A percentile compares a stretch with the other conserved stretches of the same genome.
These are phyloP conservation scores for Trypanosomatidae sp. DNA, from an alignment of 208 protist species.

Conservation along the genomic window DNA sequence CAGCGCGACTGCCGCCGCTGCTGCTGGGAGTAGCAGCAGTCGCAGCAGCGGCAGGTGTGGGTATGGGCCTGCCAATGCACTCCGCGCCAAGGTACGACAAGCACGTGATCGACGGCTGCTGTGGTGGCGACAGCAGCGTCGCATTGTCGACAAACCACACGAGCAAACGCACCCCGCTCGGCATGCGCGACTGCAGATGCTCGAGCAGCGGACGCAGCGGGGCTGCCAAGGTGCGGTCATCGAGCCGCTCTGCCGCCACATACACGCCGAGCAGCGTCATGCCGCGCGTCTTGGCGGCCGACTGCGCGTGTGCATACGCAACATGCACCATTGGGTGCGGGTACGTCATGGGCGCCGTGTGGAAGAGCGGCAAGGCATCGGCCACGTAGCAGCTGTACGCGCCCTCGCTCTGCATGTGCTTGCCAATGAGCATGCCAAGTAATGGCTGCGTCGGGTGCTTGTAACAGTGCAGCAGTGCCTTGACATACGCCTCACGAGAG, in stretches of 20 bases:
- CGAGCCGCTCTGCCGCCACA: constrained; percentile 60
- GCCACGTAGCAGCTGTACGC: constrained; percentile 26
- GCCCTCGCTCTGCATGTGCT: constrained; percentile 38
- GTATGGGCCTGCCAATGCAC: constrained; percentile 4
- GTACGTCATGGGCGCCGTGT: constrained; percentile 50
- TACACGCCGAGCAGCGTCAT: constrained; percentile 68
- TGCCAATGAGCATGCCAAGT: constrained; percentile 68
- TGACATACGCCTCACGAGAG: constrained; percentile 61
- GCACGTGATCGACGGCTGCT: constrained; percentile 16
- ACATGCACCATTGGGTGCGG: constrained; percentile 78
- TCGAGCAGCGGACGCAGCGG: constrained; percentile 22
- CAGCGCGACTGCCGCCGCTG: constrained; percentile 4
- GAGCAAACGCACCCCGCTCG: constrained; percentile 14
- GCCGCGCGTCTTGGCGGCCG: constrained; percentile 41
- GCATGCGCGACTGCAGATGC: constrained; percentile 13
- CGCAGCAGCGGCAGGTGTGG: neutral
- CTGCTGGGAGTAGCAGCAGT: neutral
- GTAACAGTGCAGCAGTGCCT: constrained; percentile 73
- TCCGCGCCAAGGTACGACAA: constrained; percentile 8
- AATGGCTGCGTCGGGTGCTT: constrained; percentile 78
- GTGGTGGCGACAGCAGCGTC: constrained; percentile 34
- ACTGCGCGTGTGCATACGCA: constrained; percentile 58
- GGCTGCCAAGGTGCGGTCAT: constrained; percentile 30
- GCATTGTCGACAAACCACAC: constrained; percentile 61
- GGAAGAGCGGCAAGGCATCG: constrained; percentile 70